Evolutionary conservation across 768 basidiomycete species (phyloP).

Genomic region (Calocybe indica): DNA sequence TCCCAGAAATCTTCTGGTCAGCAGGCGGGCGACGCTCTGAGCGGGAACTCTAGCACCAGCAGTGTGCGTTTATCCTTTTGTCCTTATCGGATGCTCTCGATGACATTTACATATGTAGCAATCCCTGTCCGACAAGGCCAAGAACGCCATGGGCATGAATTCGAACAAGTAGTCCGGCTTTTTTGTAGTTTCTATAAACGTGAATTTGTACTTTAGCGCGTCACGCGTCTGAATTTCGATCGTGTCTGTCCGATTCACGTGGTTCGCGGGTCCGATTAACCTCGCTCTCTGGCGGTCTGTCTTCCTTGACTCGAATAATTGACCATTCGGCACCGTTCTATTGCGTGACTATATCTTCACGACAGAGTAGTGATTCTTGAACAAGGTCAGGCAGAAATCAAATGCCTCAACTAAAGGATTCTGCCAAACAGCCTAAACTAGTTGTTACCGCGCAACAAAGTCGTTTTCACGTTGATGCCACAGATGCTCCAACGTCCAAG

Average conservation of each 20-base stretch:
- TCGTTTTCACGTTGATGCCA: constrained; percentile 43
- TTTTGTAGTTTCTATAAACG: too few species aligned
- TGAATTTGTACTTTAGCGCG: too few species aligned
- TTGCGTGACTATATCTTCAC: too few species aligned
- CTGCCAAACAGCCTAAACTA: constrained; percentile 15
- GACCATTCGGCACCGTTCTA: too few species aligned
- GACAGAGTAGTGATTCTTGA: too few species aligned
- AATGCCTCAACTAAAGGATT: background rate
- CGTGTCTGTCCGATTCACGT: too few species aligned
- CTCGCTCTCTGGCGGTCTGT: too few species aligned
- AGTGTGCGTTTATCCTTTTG: constrained; percentile 17
- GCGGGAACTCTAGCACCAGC: constrained; percentile 43
- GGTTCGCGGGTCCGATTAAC: too few species aligned
- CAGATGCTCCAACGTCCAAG: constrained; percentile 24
- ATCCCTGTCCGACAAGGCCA: constrained; percentile 44
- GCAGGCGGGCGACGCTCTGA: constrained; percentile 40
- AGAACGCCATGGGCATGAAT: constrained; percentile 44
- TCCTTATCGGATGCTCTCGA: background rate
- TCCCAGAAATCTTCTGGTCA: constrained; percentile 49
- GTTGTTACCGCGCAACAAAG: constrained; percentile 40
- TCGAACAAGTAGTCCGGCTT: constrained; percentile 9
- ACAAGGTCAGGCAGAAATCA: too few species aligned
- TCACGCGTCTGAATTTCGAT: too few species aligned
- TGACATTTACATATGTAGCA: constrained; percentile 16
- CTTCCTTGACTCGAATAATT: too few species aligned